These are phyloP conservation scores for Camelina hispida DNA, from an alignment of 345 rosid genomes.

Conservation along the genomic window DNA sequence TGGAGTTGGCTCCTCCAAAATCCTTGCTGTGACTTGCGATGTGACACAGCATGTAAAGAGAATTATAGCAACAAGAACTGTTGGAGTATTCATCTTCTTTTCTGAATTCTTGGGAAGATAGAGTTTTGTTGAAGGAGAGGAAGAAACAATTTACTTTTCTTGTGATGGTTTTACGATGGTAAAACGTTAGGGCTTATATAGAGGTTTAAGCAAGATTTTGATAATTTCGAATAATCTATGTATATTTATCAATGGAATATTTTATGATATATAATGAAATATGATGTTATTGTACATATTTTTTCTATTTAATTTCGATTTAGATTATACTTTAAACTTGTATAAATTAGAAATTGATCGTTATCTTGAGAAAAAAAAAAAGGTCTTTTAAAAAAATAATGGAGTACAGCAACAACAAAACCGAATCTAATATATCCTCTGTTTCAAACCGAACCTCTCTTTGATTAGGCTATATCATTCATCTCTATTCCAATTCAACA, in stretches of 20 bases:
- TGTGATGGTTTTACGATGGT: not conserved
- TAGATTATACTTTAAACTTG: not conserved
- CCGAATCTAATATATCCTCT: too few species aligned
- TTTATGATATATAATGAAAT: not conserved
- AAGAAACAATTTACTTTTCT: not conserved
- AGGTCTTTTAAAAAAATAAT: too few species aligned
- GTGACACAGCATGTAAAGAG: slow-evolving; percentile 22
- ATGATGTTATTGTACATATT: not conserved
- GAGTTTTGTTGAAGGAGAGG: not conserved
- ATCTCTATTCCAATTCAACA: not conserved
- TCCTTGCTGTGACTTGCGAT: slow-evolving; percentile 15
- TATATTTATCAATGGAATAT: not conserved
- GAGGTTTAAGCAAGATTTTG: not conserved
- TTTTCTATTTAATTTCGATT: not conserved
- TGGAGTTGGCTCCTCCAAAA: slow-evolving; percentile 3
- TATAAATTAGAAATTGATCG: not conserved
- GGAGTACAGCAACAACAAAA: not conserved
- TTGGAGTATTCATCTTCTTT: slow-evolving; percentile 17
- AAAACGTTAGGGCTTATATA: not conserved
- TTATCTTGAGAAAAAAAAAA: not conserved
- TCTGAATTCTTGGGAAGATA: not conserved
- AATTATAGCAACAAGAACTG: not conserved
- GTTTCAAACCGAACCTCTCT: not conserved
- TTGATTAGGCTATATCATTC: not conserved
- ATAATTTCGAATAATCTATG: not conserved